A percentile compares a stretch with the other conserved stretches of the same genome.
Evolutionary conservation across 2,329 filamentous ascomycete species (phyloP).

Genomic region (Didymosphaeria variabile): DNA sequence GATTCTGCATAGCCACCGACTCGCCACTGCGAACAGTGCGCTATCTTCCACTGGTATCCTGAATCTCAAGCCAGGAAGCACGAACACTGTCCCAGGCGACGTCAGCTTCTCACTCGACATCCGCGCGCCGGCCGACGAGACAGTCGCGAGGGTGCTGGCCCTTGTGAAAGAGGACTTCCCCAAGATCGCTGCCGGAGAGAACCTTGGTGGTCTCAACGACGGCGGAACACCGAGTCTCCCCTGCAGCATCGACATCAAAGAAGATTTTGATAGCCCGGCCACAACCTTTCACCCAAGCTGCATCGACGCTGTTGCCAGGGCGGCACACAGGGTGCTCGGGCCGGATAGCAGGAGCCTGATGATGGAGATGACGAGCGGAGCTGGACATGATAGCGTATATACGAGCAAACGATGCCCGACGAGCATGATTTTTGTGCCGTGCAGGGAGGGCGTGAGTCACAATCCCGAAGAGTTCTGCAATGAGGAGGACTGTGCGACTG

Average conservation of each 20-base stretch:
- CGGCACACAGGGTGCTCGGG: slow-evolving; percentile 67
- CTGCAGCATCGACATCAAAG: slow-evolving; percentile 65
- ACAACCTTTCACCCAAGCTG: slow-evolving; percentile 73
- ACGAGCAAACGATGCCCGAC: slow-evolving; percentile 56
- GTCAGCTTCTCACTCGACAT: slow-evolving; percentile 76
- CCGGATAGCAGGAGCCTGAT: slow-evolving; percentile 59
- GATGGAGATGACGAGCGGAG: slow-evolving; percentile 68
- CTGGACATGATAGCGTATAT: slow-evolving; percentile 68
- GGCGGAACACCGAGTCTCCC: slow-evolving; percentile 58
- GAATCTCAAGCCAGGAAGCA: slow-evolving; percentile 70
- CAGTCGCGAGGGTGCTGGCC: slow-evolving; percentile 66
- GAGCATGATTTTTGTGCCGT: slow-evolving; percentile 60
- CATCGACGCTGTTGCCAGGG: slow-evolving; percentile 69
- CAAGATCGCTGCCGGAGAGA: slow-evolving; percentile 65
- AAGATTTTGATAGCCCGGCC: slow-evolving; percentile 67
- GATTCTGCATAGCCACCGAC: slow-evolving; percentile 71
- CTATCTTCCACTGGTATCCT: slow-evolving; percentile 77
- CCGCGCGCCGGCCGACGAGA: slow-evolving; percentile 65
- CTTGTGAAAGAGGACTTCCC: slow-evolving; percentile 67
- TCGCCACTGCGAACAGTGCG: slow-evolving; percentile 67
- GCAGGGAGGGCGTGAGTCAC: slow-evolving; percentile 58
- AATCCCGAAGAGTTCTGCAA: slow-evolving; percentile 58
- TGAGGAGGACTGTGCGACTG: slow-evolving; percentile 57
- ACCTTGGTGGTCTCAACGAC: slow-evolving; percentile 58
- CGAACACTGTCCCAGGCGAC: slow-evolving; percentile 76